These are phyloP conservation scores for Dothideomycetidae sp. DNA, from an alignment of 2,329 filamentous ascomycete species.

Conservation along the genomic window DNA sequence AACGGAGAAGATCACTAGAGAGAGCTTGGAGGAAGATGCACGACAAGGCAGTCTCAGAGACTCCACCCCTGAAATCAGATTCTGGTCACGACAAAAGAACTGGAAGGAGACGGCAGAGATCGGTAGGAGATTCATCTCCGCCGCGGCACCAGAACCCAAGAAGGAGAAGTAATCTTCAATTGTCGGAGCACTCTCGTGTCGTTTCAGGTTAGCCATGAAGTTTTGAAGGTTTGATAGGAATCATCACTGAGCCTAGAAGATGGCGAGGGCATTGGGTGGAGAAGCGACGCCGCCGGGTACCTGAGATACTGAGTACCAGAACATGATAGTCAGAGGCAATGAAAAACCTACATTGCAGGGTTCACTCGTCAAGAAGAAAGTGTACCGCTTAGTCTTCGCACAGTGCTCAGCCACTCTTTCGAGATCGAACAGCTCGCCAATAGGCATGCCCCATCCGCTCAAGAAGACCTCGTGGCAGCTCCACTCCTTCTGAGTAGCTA, in stretches of 20 bases:
- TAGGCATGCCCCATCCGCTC: constrained; percentile 36
- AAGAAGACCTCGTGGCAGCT: constrained; percentile 35
- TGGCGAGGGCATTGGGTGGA: constrained; percentile 27
- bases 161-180: constrained; percentile 13
- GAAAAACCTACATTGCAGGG: constrained; percentile 29
- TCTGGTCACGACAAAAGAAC: constrained; percentile 38
- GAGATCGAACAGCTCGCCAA: constrained; percentile 38
- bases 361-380: constrained; percentile 36
- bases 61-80: constrained; percentile 32
- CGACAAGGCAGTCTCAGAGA: constrained; percentile 26
- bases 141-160: constrained; percentile 15
- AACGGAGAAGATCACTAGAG: constrained; percentile 50
- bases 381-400: constrained; percentile 25
- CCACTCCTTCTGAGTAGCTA: constrained; percentile 23
- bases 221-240: no score
- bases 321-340: background rate
- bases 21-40: constrained; percentile 47
- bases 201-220: no score
- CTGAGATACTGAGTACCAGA: constrained; percentile 8
- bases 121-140: constrained; percentile 37
- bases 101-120: constrained; percentile 38
- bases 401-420: constrained; percentile 32
- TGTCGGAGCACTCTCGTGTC: no score
- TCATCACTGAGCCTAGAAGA: constrained; percentile 20
- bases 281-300: constrained; percentile 24